A percentile compares a stretch with the other conserved stretches of the same genome.
These are phyloP conservation scores for Artemisia tridentata DNA, from an alignment of 129 eudicot species.

Conservation along the genomic window DNA sequence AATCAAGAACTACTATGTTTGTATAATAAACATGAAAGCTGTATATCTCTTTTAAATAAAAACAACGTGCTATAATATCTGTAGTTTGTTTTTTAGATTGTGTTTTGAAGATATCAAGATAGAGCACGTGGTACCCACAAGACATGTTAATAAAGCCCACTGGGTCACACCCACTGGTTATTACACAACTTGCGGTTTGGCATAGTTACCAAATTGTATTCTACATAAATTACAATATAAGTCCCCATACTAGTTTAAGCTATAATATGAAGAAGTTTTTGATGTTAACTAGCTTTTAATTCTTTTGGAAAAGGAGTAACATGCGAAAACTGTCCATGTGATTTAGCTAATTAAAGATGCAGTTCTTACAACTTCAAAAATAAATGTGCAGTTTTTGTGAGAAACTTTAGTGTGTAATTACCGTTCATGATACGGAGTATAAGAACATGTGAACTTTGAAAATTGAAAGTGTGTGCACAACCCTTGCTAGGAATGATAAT, in stretches of 20 bases:
- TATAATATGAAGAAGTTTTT: neutral
- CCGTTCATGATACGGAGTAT: too few species aligned
- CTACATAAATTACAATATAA: neutral
- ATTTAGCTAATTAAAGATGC: too few species aligned
- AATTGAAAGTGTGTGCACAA: too few species aligned
- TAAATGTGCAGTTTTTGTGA: too few species aligned
- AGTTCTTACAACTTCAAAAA: too few species aligned
- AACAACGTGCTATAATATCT: slow-evolving; percentile 19
- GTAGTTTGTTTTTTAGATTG: neutral
- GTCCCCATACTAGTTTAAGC: neutral
- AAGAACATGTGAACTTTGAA: too few species aligned
- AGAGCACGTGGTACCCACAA: slow-evolving; percentile 18
- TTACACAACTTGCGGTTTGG: slow-evolving; percentile 2
- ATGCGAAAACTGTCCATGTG: too few species aligned
- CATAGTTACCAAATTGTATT: neutral
- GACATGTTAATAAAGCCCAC: slow-evolving; percentile 14
- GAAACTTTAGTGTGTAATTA: too few species aligned
- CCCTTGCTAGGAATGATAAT: too few species aligned
- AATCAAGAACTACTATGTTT: neutral
- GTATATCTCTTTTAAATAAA: neutral
- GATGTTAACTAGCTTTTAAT: too few species aligned
- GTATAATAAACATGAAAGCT: neutral
- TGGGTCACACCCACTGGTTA: slow-evolving; percentile 20
- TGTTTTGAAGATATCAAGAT: slow-evolving; percentile 3
- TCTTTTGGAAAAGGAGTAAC: too few species aligned